Evolutionary conservation across 257 asterid genomes (phyloP), one percentile per base, ranked within the genome.

Genomic region (Ilex aquifolium): DNA sequence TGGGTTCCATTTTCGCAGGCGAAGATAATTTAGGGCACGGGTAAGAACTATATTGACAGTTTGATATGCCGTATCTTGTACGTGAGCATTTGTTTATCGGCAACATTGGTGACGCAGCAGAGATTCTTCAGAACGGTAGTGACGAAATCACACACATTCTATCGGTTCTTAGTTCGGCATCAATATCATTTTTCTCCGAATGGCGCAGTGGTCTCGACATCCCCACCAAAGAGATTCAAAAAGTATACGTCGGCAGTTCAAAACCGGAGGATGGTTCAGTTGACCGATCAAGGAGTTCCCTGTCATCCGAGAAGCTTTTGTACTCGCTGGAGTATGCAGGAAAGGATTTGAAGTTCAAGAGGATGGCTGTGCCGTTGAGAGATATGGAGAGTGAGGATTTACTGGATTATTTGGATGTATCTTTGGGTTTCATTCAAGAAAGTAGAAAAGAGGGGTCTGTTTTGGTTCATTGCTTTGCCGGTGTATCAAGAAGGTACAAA

Each of bases 381-480:
- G 99, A 93, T 75, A 89, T 84, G 83, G 99, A 93, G 79, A 83
- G 71, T 42, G 96, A 93, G 70, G 60, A 87, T 81, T 74, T 93
- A 73, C 82, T 93, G 82, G 96, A 85, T 64, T 84, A 82, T 69
- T 87, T 93, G 87, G 97, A 87, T 72, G 90, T 65, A 17, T 85
- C 94, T 71, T 77, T 93, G 87, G 96, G 85, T 78, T 93, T 87
- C 72, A 93, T 93, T 70, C 95, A 90, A 68, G 73, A 78, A 44
- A 84, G 88, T 74, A 83, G 96, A 79, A 87, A 81, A 76, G 76
- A 84, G 69, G 99, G 97, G 58, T 75, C 91, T n/a, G 74, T 90
- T 65, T 72, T 93, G 85, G 96, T 93, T 70, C 97, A 93, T 77
- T 93, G 97, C 77, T 90, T 89, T 82, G 99, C 99, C 21, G 97